phyloP scores from a whole-genome alignment of 73 alveolate species.

The Paramecium sonneborni region DNA sequence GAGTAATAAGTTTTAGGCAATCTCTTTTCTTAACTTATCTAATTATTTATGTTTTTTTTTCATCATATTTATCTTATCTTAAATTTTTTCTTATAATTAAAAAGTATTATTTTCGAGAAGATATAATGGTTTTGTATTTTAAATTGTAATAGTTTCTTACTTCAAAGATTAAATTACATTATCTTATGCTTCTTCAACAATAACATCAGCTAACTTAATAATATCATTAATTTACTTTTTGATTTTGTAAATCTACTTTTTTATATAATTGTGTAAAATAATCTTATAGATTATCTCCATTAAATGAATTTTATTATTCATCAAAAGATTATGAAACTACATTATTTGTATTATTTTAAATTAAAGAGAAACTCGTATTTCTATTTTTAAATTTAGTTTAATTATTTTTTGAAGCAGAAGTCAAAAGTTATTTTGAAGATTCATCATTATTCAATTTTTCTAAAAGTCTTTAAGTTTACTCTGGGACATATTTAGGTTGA shows the following conservation, averaged over 20 bases:
- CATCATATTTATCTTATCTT: not conserved
- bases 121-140: not conserved
- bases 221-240: constrained; percentile 17
- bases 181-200: not conserved
- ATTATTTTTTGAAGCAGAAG: not conserved
- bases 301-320: not conserved
- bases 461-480: not conserved
- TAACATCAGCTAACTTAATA: constrained; percentile 43
- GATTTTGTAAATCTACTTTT: not conserved
- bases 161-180: not conserved
- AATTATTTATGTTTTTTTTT: not conserved
- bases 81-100: not conserved
- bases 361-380: not conserved
- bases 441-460: constrained; percentile 1
- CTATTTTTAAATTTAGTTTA: not conserved
- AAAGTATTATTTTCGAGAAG: not conserved
- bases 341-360: not conserved
- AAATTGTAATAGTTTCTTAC: not conserved
- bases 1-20: not conserved
- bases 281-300: not conserved
- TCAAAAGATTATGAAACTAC: not conserved
- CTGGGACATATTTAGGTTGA: constrained; percentile 25
- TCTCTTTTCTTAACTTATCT: constrained; percentile 40
- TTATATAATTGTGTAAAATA: not conserved
- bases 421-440: not conserved